phyloP scores from a whole-genome alignment of 2,329 filamentous ascomycete species.

The Fusarium ambrosium region DNA sequence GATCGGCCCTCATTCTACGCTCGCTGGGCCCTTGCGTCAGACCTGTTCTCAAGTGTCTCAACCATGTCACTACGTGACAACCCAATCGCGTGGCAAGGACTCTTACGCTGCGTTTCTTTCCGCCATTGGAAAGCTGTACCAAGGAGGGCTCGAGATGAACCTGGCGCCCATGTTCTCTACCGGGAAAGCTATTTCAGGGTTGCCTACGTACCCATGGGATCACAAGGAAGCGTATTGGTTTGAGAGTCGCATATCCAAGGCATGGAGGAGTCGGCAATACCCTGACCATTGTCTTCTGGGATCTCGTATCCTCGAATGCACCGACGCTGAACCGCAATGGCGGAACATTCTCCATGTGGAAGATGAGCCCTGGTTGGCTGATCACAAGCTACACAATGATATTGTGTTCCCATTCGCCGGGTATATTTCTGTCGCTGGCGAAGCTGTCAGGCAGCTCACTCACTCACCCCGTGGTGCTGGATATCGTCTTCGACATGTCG shows the following conservation, averaged over 20 bases:
- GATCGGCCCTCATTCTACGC: constrained; percentile 44
- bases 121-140: constrained; percentile 11
- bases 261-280: constrained; percentile 48
- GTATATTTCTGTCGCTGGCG: constrained; percentile 59
- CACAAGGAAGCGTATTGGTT: constrained; percentile 53
- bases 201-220: constrained; percentile 57
- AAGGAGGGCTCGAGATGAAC: neutral
- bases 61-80: neutral
- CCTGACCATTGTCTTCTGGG: constrained; percentile 58
- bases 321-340: constrained; percentile 45
- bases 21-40: constrained; percentile 38
- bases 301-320: constrained; percentile 32
- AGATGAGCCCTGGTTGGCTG: constrained; percentile 54
- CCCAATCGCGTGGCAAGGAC: constrained; percentile 1
- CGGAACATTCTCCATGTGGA: constrained; percentile 42
- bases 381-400: constrained; percentile 51
- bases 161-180: constrained; percentile 41
- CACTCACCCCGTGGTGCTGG: neutral
- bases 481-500: constrained; percentile 16
- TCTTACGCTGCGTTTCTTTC: neutral
- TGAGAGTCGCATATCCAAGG: constrained; percentile 48
- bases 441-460: constrained; percentile 48
- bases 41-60: neutral
- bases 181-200: constrained; percentile 28
- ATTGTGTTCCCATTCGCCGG: constrained; percentile 42